phyloP scores from a whole-genome alignment of 495 filamentous ascomycete genomes.

The Hypoxylon fuscum region DNA sequence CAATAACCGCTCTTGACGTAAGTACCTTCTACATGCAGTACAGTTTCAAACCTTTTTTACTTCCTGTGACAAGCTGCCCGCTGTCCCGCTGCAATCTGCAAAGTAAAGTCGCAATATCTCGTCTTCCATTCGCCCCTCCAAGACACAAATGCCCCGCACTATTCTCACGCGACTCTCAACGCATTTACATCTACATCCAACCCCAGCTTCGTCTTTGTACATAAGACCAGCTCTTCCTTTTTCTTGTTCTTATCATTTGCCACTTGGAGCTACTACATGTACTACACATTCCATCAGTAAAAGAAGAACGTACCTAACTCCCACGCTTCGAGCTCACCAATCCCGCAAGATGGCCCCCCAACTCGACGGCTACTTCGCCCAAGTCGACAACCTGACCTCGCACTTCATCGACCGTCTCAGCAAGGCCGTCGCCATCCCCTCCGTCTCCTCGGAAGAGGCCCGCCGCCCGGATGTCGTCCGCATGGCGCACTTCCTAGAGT shows the following conservation, averaged over 20 bases:
- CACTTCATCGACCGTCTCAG: constrained; percentile 92
- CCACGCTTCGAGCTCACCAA: constrained; percentile 59
- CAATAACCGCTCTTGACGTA: constrained; percentile 27
- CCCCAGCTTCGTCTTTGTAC: constrained; percentile 14
- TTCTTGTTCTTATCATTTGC: neutral
- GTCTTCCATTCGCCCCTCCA: constrained; percentile 28
- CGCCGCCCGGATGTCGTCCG: constrained; percentile 89
- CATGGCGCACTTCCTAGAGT: constrained; percentile 93
- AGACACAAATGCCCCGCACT: constrained; percentile 52
- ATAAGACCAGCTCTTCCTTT: neutral
- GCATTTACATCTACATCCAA: constrained; percentile 32
- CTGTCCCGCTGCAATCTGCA: neutral
- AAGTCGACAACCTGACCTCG: constrained; percentile 84
- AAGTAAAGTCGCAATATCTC: constrained; percentile 28
- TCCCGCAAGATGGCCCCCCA: constrained; percentile 81
- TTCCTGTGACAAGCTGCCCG: neutral
- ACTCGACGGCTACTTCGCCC: constrained; percentile 83
- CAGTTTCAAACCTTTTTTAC: neutral
- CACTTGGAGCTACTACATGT: neutral
- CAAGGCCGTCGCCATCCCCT: constrained; percentile 94
- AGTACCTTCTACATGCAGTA: constrained; percentile 38
- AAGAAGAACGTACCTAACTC: constrained; percentile 56
- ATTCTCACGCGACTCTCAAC: constrained; percentile 44
- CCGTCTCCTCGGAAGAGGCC: constrained; percentile 88
- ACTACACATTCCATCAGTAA: constrained; percentile 21